phyloP scores from a whole-genome alignment of 192 early-diverging fungal genomes.

The Entophlyctis helioformis region DNA sequence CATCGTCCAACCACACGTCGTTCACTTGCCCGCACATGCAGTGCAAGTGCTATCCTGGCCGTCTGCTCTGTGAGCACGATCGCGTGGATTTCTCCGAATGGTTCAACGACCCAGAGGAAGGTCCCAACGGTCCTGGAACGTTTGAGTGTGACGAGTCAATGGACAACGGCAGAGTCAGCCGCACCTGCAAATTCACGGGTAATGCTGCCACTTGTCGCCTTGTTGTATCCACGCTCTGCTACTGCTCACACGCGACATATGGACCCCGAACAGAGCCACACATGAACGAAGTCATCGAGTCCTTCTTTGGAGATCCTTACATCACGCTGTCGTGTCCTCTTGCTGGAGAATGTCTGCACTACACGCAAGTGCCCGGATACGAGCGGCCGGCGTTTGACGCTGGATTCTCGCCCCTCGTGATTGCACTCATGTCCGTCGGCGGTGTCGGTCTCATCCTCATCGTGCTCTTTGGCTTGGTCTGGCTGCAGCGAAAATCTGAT shows the following conservation, averaged over 20 bases:
- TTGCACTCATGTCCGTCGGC: constrained; percentile 26
- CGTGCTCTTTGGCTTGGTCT: constrained; percentile 15
- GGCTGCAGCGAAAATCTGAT: constrained; percentile 7
- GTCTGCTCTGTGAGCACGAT: constrained; percentile 74
- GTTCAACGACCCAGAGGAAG: constrained; percentile 61
- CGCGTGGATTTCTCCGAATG: constrained; percentile 71
- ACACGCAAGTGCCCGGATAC: constrained; percentile 75
- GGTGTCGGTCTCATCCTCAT: constrained; percentile 23
- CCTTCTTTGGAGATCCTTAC: constrained; percentile 70
- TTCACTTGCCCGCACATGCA: constrained; percentile 64
- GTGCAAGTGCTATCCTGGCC: constrained; percentile 67
- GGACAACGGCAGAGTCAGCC: constrained; percentile 2
- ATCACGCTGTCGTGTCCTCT: constrained; percentile 62
- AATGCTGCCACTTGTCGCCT: too few species aligned
- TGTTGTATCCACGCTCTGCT: too few species aligned
- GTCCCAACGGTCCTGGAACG: constrained; percentile 45
- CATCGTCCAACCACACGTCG: constrained; percentile 41
- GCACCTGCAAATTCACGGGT: constrained; percentile 51
- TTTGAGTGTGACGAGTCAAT: constrained; percentile 16
- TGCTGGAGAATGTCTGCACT: constrained; percentile 80
- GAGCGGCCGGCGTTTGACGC: constrained; percentile 21
- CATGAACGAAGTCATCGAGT: constrained; percentile 71
- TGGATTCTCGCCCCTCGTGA: constrained; percentile 23
- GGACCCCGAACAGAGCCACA: constrained; percentile 67
- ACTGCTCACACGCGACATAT: too few species aligned